Percentiles rank a stretch among this genome's conserved stretches.
These are phyloP conservation scores for Hymenoscyphus infarciens DNA, from an alignment of 2,329 filamentous ascomycete species.

Conservation along the genomic window DNA sequence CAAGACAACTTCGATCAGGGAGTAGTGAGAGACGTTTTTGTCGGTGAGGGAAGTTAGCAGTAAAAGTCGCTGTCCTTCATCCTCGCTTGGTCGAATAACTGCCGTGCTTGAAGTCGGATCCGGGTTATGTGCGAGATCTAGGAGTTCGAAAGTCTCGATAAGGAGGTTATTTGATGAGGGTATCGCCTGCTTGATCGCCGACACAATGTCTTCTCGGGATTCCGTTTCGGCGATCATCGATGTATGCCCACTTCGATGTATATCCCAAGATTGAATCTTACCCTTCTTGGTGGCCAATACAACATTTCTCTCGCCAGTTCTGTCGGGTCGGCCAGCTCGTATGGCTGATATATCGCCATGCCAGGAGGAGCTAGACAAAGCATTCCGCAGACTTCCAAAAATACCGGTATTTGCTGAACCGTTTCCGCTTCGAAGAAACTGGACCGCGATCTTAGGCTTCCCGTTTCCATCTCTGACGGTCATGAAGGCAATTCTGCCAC, in stretches of 20 bases:
- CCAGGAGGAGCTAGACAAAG: slow-evolving; percentile 65
- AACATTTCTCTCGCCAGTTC: slow-evolving; percentile 80
- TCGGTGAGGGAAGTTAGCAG: slow-evolving; percentile 56
- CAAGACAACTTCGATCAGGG: slow-evolving; percentile 69
- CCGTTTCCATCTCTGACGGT: slow-evolving; percentile 84
- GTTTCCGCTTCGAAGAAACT: slow-evolving; percentile 65
- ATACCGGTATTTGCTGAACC: slow-evolving; percentile 59
- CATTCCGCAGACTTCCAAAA: slow-evolving; percentile 76
- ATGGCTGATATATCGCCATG: slow-evolving; percentile 79
- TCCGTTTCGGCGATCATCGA: slow-evolving; percentile 71
- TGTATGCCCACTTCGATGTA: slow-evolving; percentile 83
- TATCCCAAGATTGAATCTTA: slow-evolving; percentile 78
- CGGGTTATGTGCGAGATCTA: slow-evolving; percentile 74
- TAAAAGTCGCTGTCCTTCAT: slow-evolving; percentile 52
- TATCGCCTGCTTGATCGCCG: slow-evolving; percentile 56
- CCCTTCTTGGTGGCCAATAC: slow-evolving; percentile 76
- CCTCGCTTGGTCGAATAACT: slow-evolving; percentile 49
- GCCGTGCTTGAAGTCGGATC: slow-evolving; percentile 49
- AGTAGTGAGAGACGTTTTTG: slow-evolving; percentile 59
- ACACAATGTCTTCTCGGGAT: slow-evolving; percentile 59
- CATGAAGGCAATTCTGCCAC: slow-evolving; percentile 81
- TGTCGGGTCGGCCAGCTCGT: slow-evolving; percentile 65
- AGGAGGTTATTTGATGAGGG: slow-evolving; percentile 47
- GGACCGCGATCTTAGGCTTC: slow-evolving; percentile 73
- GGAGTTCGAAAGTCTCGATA: slow-evolving; percentile 62